A percentile compares a stretch with the other conserved stretches of the same genome.
Evolutionary conservation across 257 asterid genomes (phyloP).

Genomic region (Anisodus tanguticus): DNA sequence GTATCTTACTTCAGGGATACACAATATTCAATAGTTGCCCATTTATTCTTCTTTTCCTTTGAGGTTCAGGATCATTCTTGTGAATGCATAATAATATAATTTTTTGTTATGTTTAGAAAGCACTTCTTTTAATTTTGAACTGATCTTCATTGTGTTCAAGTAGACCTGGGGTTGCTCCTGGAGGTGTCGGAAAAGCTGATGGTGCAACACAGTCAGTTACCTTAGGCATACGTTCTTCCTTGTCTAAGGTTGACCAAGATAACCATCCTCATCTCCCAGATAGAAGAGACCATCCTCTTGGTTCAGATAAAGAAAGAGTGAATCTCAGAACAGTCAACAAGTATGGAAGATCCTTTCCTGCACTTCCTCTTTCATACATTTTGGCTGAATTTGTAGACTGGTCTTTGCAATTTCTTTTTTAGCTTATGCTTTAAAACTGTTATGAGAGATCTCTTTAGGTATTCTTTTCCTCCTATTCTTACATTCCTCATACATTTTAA

Average conservation of each 20-base stretch:
- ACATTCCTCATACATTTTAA: conserved; percentile 9
- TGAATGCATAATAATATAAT: background rate
- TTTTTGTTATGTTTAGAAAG: background rate
- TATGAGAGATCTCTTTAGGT: background rate
- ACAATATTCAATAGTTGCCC: background rate
- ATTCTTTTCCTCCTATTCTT: conserved; percentile 17
- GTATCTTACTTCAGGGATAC: background rate
- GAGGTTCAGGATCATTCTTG: background rate
- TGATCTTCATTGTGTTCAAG: conserved; percentile 29
- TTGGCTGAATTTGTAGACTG: background rate
- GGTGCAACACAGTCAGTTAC: conserved; percentile 57
- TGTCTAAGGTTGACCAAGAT: conserved; percentile 71
- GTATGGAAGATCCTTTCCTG: conserved; percentile 44
- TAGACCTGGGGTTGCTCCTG: conserved; percentile 71
- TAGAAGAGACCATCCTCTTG: conserved; percentile 71
- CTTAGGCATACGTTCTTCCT: conserved; percentile 68
- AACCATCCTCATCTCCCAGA: conserved; percentile 67
- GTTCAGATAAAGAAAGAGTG: conserved; percentile 71
- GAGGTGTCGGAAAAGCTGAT: conserved; percentile 68
- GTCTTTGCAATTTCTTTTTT: conserved; percentile 7
- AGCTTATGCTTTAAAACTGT: conserved; percentile 22
- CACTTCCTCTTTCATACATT: too few relatives aligned
- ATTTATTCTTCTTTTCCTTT: background rate
- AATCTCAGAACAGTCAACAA: conserved; percentile 71
- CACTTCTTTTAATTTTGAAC: conserved; percentile 9